Conservation (phyloP, 148 eudicot species). For the Euryodendron excelsum region DNA sequence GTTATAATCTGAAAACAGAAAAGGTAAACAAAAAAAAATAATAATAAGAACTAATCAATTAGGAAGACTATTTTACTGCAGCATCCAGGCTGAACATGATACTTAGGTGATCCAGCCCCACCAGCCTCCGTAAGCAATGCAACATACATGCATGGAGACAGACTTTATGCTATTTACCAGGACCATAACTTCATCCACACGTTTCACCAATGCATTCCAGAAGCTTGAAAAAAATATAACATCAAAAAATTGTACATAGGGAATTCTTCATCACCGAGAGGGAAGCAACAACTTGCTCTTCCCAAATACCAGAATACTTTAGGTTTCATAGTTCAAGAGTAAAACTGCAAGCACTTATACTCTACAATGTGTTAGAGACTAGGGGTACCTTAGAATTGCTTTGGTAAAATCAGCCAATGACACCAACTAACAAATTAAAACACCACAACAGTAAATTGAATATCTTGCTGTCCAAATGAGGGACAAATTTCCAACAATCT, state of each 20-base stretch:
- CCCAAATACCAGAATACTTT: background rate
- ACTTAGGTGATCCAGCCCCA: background rate
- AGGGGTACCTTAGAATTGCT: background rate
- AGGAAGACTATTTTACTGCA: background rate
- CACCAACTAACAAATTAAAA: conserved; percentile 5
- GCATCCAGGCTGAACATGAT: background rate
- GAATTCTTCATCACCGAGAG: background rate
- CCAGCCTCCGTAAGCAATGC: background rate
- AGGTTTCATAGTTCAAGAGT: background rate
- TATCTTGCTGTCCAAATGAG: background rate
- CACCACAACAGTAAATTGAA: background rate
- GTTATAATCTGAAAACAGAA: conserved; percentile 60
- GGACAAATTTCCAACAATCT: background rate
- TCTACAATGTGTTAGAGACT: too few relatives aligned
- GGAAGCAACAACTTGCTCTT: background rate
- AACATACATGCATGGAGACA: background rate
- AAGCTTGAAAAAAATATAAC: background rate
- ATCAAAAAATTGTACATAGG: background rate
- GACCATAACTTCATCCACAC: conserved; percentile 1
- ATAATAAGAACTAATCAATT: background rate
- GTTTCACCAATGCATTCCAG: background rate
- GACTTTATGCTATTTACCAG: background rate
- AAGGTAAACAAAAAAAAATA: background rate
- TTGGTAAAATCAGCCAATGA: background rate
- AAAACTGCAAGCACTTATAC: background rate